A percentile compares a stretch with the other conserved stretches of the same genome.
Conservation (phyloP, 2,329 filamentous ascomycete genomes). For the Ophiocordyceps sinensis region DNA sequence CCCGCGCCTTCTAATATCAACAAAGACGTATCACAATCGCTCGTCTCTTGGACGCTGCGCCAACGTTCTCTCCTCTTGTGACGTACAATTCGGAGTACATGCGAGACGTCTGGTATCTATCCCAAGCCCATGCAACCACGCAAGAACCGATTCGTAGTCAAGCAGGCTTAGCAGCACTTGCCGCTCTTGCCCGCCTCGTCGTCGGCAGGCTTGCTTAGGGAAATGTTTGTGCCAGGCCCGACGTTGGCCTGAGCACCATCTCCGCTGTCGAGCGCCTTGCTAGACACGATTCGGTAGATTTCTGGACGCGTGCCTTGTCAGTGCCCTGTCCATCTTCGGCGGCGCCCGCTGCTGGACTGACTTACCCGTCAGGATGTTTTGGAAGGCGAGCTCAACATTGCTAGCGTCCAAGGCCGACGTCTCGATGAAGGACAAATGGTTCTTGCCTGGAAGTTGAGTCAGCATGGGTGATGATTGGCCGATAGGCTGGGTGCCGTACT, state of each 20-base stretch:
- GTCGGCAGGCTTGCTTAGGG: conserved; percentile 74
- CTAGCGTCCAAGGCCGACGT: conserved; percentile 96
- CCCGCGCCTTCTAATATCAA: conserved; percentile 26
- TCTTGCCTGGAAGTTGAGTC: conserved; percentile 54
- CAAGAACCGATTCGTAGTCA: conserved; percentile 8
- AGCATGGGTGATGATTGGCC: conserved; percentile 1
- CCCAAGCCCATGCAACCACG: conserved; percentile 11
- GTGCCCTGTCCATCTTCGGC: background rate
- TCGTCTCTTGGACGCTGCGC: conserved; percentile 17
- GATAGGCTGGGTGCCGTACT: conserved; percentile 36
- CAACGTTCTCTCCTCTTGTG: conserved; percentile 15
- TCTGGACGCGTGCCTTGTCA: conserved; percentile 37
- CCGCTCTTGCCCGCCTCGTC: conserved; percentile 60
- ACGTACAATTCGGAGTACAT: conserved; percentile 18
- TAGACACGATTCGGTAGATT: conserved; percentile 98
- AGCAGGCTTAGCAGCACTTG: conserved; percentile 57
- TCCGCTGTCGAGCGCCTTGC: conserved; percentile 87
- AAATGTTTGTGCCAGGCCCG: conserved; percentile 67
- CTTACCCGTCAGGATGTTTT: conserved; percentile 96
- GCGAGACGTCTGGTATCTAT: conserved; percentile 19
- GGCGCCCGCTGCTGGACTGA: conserved; percentile 4
- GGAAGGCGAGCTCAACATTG: conserved; percentile 98
- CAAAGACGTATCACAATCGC: conserved; percentile 18
- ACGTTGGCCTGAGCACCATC: conserved; percentile 70
- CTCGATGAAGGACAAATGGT: conserved; percentile 98